Percentiles rank a stretch among this genome's conserved stretches.
These are phyloP conservation scores for Colletotrichum scovillei DNA, from an alignment of 2,329 filamentous ascomycete species.

Conservation along the genomic window DNA sequence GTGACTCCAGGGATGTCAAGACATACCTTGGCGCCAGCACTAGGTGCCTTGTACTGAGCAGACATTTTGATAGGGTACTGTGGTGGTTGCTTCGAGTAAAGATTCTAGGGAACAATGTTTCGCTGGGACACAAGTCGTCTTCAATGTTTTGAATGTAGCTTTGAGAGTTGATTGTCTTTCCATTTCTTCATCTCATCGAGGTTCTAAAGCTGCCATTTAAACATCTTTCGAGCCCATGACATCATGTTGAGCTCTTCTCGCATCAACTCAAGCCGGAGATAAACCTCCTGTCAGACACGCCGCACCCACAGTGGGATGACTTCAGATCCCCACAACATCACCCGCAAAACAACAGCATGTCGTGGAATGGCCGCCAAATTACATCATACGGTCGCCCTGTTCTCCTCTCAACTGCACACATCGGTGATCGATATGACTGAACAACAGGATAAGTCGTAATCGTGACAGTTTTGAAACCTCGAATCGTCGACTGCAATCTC, in stretches of 20 bases:
- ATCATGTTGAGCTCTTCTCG: slow-evolving; percentile 30
- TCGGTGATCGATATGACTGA: background rate
- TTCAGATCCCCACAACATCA: slow-evolving; percentile 32
- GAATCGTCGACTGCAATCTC: background rate
- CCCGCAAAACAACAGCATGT: background rate
- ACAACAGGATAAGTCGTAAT: background rate
- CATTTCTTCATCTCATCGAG: background rate
- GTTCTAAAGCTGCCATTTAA: slow-evolving; percentile 9
- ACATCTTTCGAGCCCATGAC: slow-evolving; percentile 11
- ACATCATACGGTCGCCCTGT: slow-evolving; percentile 14
- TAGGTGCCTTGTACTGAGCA: slow-evolving; percentile 17
- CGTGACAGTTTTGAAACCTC: background rate
- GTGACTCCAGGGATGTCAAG: background rate
- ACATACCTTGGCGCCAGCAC: slow-evolving; percentile 31
- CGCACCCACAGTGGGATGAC: slow-evolving; percentile 30
- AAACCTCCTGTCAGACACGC: slow-evolving; percentile 14
- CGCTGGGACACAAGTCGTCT: too few species aligned
- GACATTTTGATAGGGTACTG: slow-evolving; percentile 4
- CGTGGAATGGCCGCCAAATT: slow-evolving; percentile 18
- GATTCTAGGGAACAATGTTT: background rate
- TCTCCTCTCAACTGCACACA: background rate
- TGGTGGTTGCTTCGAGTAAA: background rate
- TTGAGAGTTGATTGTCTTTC: background rate
- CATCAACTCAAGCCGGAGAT: slow-evolving; percentile 19
- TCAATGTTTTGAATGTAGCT: background rate